These are phyloP conservation scores for Filosporella fistucella DNA, from an alignment of 495 filamentous ascomycete genomes.

Conservation along the genomic window DNA sequence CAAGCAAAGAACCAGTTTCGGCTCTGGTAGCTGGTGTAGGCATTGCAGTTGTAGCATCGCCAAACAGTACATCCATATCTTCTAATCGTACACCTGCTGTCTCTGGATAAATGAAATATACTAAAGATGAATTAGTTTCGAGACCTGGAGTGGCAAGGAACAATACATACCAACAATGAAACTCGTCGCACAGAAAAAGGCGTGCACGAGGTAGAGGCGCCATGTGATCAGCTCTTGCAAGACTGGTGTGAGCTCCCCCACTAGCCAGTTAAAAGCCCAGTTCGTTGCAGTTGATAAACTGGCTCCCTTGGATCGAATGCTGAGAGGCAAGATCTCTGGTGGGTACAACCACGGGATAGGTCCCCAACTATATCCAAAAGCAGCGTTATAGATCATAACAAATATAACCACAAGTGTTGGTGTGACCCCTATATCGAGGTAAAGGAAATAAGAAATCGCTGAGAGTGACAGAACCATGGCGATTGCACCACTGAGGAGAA, in stretches of 20 bases:
- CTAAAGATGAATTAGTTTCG: constrained; percentile 40
- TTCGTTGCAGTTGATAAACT: constrained; percentile 95
- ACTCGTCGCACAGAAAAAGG: constrained; percentile 94
- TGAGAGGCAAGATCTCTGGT: constrained; percentile 93
- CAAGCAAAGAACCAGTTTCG: constrained; percentile 73
- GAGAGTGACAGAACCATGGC: constrained; percentile 91
- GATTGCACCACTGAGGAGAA: constrained; percentile 85
- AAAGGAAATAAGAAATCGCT: constrained; percentile 91
- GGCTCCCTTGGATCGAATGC: constrained; percentile 95
- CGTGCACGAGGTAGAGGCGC: constrained; percentile 91
- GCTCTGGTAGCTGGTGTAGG: constrained; percentile 64
- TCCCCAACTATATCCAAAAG: constrained; percentile 98
- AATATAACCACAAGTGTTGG: constrained; percentile 83
- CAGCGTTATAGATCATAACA: constrained; percentile 97
- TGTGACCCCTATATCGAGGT: constrained; percentile 72
- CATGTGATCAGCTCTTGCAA: constrained; percentile 87
- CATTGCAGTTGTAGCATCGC: constrained; percentile 79
- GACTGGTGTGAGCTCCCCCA: constrained; percentile 90
- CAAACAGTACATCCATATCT: constrained; percentile 91
- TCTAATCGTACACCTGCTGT: constrained; percentile 92
- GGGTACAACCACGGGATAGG: constrained; percentile 98
- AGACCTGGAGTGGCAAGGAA: constrained; percentile 3
- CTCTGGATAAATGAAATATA: constrained; percentile 96
- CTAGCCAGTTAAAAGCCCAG: constrained; percentile 98
- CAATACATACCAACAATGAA: constrained; percentile 83